Base-by-base conservation (phyloP, 805 yeast species). In the Starmerella riodocensis region DNA sequence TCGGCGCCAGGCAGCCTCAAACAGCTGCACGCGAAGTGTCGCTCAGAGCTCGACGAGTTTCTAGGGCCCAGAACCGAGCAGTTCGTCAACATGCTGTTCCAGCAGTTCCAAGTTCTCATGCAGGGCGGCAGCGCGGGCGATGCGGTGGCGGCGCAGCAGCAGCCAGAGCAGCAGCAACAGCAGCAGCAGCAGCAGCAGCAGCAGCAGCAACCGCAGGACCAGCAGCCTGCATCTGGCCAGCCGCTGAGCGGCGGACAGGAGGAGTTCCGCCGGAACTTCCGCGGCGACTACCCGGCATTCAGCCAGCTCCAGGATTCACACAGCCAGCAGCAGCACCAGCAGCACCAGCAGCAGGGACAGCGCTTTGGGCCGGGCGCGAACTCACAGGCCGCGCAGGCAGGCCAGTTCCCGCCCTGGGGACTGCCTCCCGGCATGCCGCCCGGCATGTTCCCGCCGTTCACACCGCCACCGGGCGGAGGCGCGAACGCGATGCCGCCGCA, bases 21-120 rank as follows among this genome's bases (percentile, higher is more conserved):
- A 1, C 65, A 63, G 47, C 52, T 64, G 33, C 40, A 51, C 14
- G 50, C 51, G 28, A 43, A 59, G 37, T 54, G 67, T 37, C 35
- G 52, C 17, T 43, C 51, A 1, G 64, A 67, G 37, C 56, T 68
- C 35, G 53, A 48, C 13, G 73, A 67, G 45, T 66, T 69, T 32
- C 46, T 66, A 36, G 58, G 53, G 18, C 58, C 53, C 1, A 36
- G 54, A 22, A 55, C 64, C 5, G 49, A 42, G 19, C 43, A 36
- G 26, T 63, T 62, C 47, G 66, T 61, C 22, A 48, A 49, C 21
- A 48, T 57, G 18, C 44, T 68, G 39, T 54, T 63, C 31, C 49
- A 50, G 4, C 56, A 55, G 22, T 37, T 63, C 14, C 55, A 53
- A 20, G 29, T 27, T 20, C 28, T 47, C 21, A 41, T 40, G 37